Percentiles rank a stretch among this genome's conserved stretches.
Conservation (phyloP, 2,329 filamentous ascomycete genomes). For the Neonectria hederae region DNA sequence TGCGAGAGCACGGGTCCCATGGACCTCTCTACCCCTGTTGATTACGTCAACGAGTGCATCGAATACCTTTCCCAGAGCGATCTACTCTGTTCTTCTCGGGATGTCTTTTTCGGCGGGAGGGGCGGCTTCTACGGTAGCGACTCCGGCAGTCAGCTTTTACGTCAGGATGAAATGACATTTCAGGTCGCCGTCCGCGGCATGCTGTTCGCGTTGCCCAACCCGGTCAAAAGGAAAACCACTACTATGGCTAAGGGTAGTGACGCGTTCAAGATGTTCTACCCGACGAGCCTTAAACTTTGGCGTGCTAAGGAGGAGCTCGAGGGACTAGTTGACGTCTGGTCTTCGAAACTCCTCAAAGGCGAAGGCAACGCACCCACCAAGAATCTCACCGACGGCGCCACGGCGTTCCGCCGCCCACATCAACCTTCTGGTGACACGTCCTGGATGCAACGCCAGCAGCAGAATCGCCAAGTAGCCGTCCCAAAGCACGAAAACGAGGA, state of each 20-base stretch:
- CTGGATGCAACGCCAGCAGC: slow-evolving; percentile 49
- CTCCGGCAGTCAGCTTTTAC: slow-evolving; percentile 75
- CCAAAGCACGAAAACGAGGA: slow-evolving; percentile 33
- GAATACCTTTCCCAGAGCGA: slow-evolving; percentile 89
- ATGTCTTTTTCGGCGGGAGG: slow-evolving; percentile 71
- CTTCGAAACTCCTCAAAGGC: slow-evolving; percentile 67
- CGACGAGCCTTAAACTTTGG: slow-evolving; percentile 85
- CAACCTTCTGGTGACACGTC: slow-evolving; percentile 40
- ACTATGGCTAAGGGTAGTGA: slow-evolving; percentile 61
- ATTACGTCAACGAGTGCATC: slow-evolving; percentile 85
- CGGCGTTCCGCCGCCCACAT: slow-evolving; percentile 59
- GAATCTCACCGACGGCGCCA: slow-evolving; percentile 56
- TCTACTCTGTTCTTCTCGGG: slow-evolving; percentile 78
- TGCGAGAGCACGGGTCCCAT: slow-evolving; percentile 68
- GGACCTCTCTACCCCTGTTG: slow-evolving; percentile 70
- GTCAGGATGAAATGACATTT: slow-evolving; percentile 94
- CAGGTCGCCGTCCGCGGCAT: slow-evolving; percentile 89
- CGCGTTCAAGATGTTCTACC: slow-evolving; percentile 91
- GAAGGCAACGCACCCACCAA: slow-evolving; percentile 52
- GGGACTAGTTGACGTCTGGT: slow-evolving; percentile 75
- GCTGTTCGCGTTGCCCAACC: slow-evolving; percentile 83
- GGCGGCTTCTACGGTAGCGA: slow-evolving; percentile 64
- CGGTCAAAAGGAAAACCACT: slow-evolving; percentile 76
- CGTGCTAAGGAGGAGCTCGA: slow-evolving; percentile 83
- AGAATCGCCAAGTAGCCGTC: slow-evolving; percentile 30